These are phyloP conservation scores for Coniochaeta ligniaria DNA, from an alignment of 2,329 filamentous ascomycete genomes.

Conservation along the genomic window DNA sequence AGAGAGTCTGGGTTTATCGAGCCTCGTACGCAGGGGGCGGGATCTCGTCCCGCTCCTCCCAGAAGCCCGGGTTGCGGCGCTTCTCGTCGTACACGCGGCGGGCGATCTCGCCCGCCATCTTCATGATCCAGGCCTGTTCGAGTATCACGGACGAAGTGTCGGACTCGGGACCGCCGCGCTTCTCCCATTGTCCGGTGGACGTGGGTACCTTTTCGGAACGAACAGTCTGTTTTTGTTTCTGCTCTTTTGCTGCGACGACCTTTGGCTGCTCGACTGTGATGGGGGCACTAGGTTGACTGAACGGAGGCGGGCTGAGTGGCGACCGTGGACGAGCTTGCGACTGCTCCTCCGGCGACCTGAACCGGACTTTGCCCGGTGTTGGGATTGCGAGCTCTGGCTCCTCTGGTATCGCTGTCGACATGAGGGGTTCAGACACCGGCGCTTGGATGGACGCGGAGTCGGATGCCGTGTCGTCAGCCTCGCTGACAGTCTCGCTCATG, in stretches of 20 bases:
- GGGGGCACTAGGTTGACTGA: constrained; percentile 22
- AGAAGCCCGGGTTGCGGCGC: constrained; percentile 42
- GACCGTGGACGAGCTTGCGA: constrained; percentile 2
- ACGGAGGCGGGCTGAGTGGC: constrained; percentile 23
- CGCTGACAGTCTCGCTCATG: constrained; percentile 43
- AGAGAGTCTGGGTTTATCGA: constrained; percentile 22
- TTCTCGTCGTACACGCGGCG: constrained; percentile 85
- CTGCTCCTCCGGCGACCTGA: constrained; percentile 21
- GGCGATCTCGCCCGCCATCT: constrained; percentile 91
- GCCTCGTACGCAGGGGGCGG: constrained; percentile 59
- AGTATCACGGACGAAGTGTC: constrained; percentile 55
- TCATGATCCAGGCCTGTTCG: constrained; percentile 81
- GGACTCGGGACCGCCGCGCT: constrained; percentile 24
- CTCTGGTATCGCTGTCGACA: constrained; percentile 50
- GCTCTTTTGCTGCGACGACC: constrained; percentile 11
- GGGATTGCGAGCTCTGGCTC: constrained; percentile 44
- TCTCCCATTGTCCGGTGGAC: constrained; percentile 13
- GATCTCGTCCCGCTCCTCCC: constrained; percentile 47
- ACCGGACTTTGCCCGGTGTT: constrained; percentile 32
- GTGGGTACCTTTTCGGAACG: not conserved
- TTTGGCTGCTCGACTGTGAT: constrained; percentile 8
- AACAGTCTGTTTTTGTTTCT: constrained; percentile 8
- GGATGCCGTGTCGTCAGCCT: constrained; percentile 36
- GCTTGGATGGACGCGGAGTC: constrained; percentile 48
- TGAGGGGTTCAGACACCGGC: constrained; percentile 54